A percentile compares a stretch with the other conserved stretches of the same genome.
These are phyloP conservation scores for Exophiala spinifera DNA, from an alignment of 2,329 filamentous ascomycete genomes.

Conservation along the genomic window DNA sequence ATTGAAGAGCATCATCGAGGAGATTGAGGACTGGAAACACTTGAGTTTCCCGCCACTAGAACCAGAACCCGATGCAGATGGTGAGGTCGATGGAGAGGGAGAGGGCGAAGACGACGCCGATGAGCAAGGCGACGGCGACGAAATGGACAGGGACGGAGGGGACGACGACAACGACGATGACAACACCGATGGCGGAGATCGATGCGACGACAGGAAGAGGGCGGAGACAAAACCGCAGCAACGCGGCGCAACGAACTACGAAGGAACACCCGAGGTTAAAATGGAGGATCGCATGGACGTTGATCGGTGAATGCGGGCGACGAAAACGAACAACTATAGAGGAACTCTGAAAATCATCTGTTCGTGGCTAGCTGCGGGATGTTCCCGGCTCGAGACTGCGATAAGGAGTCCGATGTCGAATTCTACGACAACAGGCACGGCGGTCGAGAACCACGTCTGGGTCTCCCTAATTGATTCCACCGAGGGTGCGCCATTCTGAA, in stretches of 20 bases:
- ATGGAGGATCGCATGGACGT: conserved; percentile 5
- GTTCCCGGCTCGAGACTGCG: neutral
- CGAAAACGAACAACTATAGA: neutral
- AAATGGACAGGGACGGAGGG: conserved; percentile 8
- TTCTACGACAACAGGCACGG: no score
- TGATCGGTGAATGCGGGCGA: conserved; percentile 2
- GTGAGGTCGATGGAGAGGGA: conserved; percentile 19
- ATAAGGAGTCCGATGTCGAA: no score
- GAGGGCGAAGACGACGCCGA: conserved; percentile 16
- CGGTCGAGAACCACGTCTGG: no score
- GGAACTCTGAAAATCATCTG: neutral
- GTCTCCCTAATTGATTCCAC: no score
- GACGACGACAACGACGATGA: conserved; percentile 9
- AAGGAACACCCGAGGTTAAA: neutral
- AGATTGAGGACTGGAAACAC: conserved; percentile 91
- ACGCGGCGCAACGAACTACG: neutral
- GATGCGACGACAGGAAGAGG: neutral
- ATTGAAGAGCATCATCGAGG: conserved; percentile 85
- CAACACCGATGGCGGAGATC: neutral
- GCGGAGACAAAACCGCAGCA: neutral
- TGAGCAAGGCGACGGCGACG: conserved; percentile 5
- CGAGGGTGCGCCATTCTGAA: no score
- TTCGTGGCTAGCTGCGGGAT: neutral
- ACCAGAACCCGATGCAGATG: conserved; percentile 22
- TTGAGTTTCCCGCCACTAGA: conserved; percentile 62